These are phyloP conservation scores for Pyrenochaeta sp. DNA, from an alignment of 2,329 filamentous ascomycete species.

Conservation along the genomic window DNA sequence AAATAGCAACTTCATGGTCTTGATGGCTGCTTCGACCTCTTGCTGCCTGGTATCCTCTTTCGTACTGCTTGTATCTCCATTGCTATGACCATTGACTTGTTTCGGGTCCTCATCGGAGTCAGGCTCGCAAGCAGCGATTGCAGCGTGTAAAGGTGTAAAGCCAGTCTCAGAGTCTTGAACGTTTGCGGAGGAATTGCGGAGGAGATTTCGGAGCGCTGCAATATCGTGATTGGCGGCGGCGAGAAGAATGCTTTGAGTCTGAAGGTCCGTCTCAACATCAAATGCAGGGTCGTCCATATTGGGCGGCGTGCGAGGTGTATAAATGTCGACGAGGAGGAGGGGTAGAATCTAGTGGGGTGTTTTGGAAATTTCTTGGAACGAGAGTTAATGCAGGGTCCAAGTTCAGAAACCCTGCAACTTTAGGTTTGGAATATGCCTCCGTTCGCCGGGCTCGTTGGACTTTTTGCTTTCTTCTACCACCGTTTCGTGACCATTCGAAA, in stretches of 20 bases:
- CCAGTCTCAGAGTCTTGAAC: slow-evolving; percentile 85
- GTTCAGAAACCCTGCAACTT: not conserved
- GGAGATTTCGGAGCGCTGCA: slow-evolving; percentile 71
- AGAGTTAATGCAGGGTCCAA: slow-evolving; percentile 21
- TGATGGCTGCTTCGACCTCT: slow-evolving; percentile 64
- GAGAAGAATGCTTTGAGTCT: slow-evolving; percentile 68
- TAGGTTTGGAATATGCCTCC: not conserved
- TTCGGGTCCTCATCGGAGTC: slow-evolving; percentile 42
- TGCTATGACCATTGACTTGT: slow-evolving; percentile 36
- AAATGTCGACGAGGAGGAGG: slow-evolving; percentile 1
- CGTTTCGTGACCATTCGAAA: too few species aligned
- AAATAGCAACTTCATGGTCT: slow-evolving; percentile 78
- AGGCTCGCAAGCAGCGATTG: slow-evolving; percentile 71
- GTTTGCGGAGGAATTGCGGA: slow-evolving; percentile 71
- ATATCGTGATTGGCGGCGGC: slow-evolving; percentile 74
- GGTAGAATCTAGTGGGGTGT: slow-evolving; percentile 7
- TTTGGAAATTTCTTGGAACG: slow-evolving; percentile 16
- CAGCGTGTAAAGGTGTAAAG: slow-evolving; percentile 87
- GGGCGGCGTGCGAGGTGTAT: not conserved
- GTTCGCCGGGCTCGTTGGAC: not conserved
- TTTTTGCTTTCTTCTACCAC: not conserved
- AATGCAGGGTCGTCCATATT: slow-evolving; percentile 47
- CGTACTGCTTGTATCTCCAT: slow-evolving; percentile 30
- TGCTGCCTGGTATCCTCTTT: slow-evolving; percentile 44
- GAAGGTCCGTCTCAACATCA: slow-evolving; percentile 53